phyloP scores from a whole-genome alignment of 768 basidiomycete species.

The Mrakia frigida region DNA sequence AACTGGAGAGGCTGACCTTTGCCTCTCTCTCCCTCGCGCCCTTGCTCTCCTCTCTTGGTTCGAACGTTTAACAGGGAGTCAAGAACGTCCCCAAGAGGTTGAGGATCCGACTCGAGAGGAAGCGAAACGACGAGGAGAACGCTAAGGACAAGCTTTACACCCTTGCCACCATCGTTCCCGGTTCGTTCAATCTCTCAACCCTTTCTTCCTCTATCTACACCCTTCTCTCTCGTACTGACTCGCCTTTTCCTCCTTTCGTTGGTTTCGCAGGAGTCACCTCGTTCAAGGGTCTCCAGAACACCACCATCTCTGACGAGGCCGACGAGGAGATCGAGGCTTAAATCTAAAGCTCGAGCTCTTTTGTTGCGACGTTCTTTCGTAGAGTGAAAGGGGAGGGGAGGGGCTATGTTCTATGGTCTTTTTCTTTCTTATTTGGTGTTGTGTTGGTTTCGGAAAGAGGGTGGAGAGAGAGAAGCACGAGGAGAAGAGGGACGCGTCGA shows the following conservation, averaged over 20 bases:
- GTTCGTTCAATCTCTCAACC: constrained; percentile 55
- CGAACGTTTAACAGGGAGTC: constrained; percentile 54
- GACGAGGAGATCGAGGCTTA: constrained; percentile 17
- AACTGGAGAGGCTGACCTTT: not conserved
- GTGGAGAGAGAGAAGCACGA: no score
- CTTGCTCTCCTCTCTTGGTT: not conserved
- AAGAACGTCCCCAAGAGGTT: constrained; percentile 88
- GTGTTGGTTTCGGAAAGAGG: no score
- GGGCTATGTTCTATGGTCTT: not conserved
- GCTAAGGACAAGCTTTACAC: constrained; percentile 98
- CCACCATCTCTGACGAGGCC: constrained; percentile 56
- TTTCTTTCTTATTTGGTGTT: no score
- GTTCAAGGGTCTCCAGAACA: constrained; percentile 73
- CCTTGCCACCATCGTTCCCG: constrained; percentile 75
- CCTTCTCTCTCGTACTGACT: not conserved
- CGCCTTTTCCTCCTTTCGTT: not conserved
- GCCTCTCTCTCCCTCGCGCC: not conserved
- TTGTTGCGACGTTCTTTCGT: not conserved
- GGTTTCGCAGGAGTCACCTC: constrained; percentile 25
- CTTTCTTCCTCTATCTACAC: not conserved
- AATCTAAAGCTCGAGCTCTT: not conserved
- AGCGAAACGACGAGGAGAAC: constrained; percentile 97
- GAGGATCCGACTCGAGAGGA: constrained; percentile 91
- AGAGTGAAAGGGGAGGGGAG: not conserved
- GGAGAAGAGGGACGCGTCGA: no score